phyloP scores from a whole-genome alignment of 192 early-diverging fungal species.

The Backusella tarrabulga region DNA sequence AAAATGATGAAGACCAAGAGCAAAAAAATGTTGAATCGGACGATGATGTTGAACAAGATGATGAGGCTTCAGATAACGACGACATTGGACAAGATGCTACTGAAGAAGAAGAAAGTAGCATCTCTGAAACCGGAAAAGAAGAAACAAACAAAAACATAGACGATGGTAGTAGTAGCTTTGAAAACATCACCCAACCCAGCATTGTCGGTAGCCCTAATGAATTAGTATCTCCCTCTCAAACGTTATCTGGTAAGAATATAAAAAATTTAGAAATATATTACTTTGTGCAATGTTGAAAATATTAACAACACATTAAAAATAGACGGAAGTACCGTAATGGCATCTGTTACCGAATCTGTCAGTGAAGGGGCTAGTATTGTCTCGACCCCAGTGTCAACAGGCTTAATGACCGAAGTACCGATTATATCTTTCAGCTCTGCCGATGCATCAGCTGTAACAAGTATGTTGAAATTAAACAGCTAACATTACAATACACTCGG shows the following conservation, averaged over 20 bases:
- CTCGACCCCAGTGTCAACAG: background rate
- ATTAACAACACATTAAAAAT: background rate
- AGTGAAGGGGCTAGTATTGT: background rate
- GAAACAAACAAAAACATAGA: background rate
- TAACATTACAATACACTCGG: background rate
- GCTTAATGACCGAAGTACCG: background rate
- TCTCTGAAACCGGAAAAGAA: background rate
- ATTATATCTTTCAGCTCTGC: background rate
- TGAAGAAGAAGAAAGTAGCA: background rate
- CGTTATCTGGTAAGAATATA: background rate
- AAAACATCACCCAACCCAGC: background rate
- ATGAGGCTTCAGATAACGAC: background rate
- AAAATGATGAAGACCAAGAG: background rate
- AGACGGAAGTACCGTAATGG: background rate
- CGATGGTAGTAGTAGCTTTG: background rate
- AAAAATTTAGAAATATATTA: background rate
- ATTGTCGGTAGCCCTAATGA: background rate
- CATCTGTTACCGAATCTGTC: background rate
- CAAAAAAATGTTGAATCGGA: background rate
- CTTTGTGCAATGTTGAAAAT: background rate
- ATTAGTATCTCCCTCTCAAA: background rate
- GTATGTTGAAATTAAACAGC: background rate
- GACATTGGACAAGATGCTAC: background rate
- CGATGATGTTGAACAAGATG: background rate
- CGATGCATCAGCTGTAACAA: background rate